Evolutionary conservation across 257 asterid species (phyloP).

Genomic region (Phtheirospermum japonicum): DNA sequence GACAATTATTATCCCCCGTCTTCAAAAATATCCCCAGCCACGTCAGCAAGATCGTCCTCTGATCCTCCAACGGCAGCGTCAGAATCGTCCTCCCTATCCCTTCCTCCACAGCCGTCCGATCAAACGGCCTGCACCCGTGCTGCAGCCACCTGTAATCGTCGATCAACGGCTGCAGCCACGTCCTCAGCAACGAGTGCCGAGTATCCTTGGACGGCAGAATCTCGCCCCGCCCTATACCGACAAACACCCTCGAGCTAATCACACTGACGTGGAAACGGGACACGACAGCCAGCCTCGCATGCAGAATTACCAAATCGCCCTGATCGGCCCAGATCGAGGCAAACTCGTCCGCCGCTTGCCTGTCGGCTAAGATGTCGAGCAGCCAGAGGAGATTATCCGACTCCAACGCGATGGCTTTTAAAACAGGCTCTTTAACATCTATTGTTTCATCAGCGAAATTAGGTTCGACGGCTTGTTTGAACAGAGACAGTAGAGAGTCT

Average conservation of each 20-base stretch:
- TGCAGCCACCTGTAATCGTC: constrained; percentile 84
- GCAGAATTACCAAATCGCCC: constrained; percentile 62
- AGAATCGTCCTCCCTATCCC: constrained; percentile 87
- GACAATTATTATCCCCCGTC: constrained; percentile 81
- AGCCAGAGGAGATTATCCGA: constrained; percentile 86
- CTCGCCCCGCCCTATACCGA: constrained; percentile 91
- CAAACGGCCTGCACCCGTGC: constrained; percentile 78
- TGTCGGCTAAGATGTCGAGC: constrained; percentile 68
- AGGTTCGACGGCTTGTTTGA: constrained; percentile 65
- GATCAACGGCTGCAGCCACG: constrained; percentile 84
- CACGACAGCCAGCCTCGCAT: constrained; percentile 42
- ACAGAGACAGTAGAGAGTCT: constrained; percentile 47
- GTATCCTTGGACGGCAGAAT: constrained; percentile 77
- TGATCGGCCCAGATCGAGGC: constrained; percentile 69
- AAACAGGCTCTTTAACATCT: constrained; percentile 39
- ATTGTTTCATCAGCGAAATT: constrained; percentile 29
- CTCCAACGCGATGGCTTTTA: constrained; percentile 47
- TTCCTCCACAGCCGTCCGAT: constrained; percentile 81
- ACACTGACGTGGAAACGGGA: constrained; percentile 70
- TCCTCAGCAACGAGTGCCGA: constrained; percentile 55
- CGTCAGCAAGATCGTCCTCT: constrained; percentile 65
- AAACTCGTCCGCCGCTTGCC: constrained; percentile 73
- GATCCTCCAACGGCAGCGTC: constrained; percentile 89
- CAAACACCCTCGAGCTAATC: constrained; percentile 68
- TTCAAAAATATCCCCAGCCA: constrained; percentile 81